These are phyloP conservation scores for Fusarium foetens DNA, from an alignment of 2,329 filamentous ascomycete species.

Conservation along the genomic window DNA sequence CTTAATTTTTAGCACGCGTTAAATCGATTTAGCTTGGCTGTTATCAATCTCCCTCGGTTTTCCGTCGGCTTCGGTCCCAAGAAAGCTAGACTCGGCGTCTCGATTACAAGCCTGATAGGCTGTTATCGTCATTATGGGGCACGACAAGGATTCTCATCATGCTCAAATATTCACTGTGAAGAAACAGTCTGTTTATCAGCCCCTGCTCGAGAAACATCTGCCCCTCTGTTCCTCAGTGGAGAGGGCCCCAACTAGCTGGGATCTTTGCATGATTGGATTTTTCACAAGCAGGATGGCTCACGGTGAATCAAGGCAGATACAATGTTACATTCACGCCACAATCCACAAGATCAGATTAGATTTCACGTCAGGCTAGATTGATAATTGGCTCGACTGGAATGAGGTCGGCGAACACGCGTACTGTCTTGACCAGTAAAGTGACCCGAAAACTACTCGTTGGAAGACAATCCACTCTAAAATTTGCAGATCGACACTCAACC, in stretches of 20 bases:
- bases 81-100: not conserved
- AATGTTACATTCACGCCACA: not conserved
- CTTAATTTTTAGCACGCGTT: not conserved
- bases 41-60: not conserved
- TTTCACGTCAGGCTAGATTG: not conserved
- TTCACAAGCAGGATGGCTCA: not conserved
- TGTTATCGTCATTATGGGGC: accelerated
- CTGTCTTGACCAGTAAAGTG: no score
- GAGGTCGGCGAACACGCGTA: not conserved
- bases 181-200: not conserved
- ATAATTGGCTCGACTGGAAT: not conserved
- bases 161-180: not conserved
- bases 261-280: not conserved
- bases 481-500: not conserved
- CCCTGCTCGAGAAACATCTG: not conserved
- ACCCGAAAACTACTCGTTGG: no score
- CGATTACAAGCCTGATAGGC: not conserved
- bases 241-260: not conserved
- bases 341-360: not conserved
- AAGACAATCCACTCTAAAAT: not conserved
- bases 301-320: not conserved
- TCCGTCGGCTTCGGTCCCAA: not conserved
- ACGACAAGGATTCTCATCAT: accelerated
- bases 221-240: not conserved
- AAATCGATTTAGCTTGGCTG: not conserved